phyloP scores from a whole-genome alignment of 495 filamentous ascomycete genomes.

The Trichoderma orchidacearum region DNA sequence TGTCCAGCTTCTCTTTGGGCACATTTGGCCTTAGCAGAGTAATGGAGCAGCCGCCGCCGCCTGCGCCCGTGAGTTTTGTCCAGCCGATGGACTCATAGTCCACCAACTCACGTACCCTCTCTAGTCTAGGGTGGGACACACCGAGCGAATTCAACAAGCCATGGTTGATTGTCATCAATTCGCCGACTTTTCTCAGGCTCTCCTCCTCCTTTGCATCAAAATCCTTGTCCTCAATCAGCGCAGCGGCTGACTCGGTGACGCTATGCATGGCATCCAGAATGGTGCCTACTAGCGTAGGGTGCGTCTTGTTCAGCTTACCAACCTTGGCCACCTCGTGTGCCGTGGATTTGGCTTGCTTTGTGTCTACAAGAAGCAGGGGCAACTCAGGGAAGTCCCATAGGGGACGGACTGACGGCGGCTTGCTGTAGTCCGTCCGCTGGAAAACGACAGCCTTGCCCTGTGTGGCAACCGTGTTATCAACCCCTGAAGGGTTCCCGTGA shows the following conservation, averaged over 20 bases:
- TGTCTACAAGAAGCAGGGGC: slow-evolving; percentile 81
- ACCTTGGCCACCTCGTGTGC: slow-evolving; percentile 78
- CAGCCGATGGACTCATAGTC: slow-evolving; percentile 84
- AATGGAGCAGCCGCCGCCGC: slow-evolving; percentile 90
- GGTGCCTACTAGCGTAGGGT: slow-evolving; percentile 57
- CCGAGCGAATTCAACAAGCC: slow-evolving; percentile 77
- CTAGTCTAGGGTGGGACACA: slow-evolving; percentile 85
- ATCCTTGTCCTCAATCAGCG: slow-evolving; percentile 49
- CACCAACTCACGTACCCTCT: slow-evolving; percentile 83
- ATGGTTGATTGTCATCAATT: slow-evolving; percentile 85
- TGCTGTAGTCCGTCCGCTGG: slow-evolving; percentile 61
- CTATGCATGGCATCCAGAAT: slow-evolving; percentile 76
- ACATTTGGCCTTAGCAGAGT: slow-evolving; percentile 61
- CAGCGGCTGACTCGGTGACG: slow-evolving; percentile 59
- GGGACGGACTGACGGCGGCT: slow-evolving; percentile 63
- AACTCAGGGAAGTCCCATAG: slow-evolving; percentile 79
- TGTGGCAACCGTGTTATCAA: slow-evolving; percentile 94
- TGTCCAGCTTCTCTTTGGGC: slow-evolving; percentile 31
- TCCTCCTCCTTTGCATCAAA: slow-evolving; percentile 46
- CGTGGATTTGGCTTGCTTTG: slow-evolving; percentile 69
- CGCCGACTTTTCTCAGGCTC: slow-evolving; percentile 56
- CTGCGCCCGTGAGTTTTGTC: slow-evolving; percentile 94
- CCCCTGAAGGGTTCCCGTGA: slow-evolving; percentile 88
- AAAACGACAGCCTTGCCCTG: slow-evolving; percentile 89
- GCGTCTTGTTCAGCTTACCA: slow-evolving; percentile 47